Evolutionary conservation across 164 flowering plant genomes (phyloP).

Genomic region (Umbellularia californica): DNA sequence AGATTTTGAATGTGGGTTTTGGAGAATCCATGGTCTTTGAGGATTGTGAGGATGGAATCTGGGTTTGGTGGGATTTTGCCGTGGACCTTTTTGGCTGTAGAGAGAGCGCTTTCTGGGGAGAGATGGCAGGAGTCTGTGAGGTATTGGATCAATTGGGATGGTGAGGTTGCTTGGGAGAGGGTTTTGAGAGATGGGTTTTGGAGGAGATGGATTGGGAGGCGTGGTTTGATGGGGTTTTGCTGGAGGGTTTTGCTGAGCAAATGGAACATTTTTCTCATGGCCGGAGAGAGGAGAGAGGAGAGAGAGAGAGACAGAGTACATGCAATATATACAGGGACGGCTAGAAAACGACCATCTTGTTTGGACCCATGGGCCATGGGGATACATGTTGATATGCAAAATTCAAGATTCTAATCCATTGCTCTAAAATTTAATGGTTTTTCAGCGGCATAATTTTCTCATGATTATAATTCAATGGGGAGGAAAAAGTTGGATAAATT

Average conservation of each 20-base stretch:
- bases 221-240: not conserved
- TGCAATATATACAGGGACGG: too few relatives aligned
- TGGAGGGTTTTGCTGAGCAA: not conserved
- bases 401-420: too few relatives aligned
- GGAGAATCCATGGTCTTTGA: slow-evolving; percentile 9
- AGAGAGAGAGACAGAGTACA: too few relatives aligned
- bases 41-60: slow-evolving; percentile 9
- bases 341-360: too few relatives aligned
- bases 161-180: not conserved
- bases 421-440: too few relatives aligned
- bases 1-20: slow-evolving; percentile 10
- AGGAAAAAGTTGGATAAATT: too few relatives aligned
- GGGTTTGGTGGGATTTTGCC: not conserved
- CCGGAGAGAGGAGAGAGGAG: accelerated
- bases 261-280: too few relatives aligned
- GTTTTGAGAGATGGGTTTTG: slow-evolving; percentile 10
- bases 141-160: not conserved
- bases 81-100: not conserved
- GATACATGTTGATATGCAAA: too few relatives aligned
- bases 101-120: not conserved
- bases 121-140: slow-evolving; percentile 12
- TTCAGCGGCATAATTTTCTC: too few relatives aligned
- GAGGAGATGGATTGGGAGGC: not conserved
- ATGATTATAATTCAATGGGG: too few relatives aligned
- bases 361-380: too few relatives aligned